These are phyloP conservation scores for Azolla pinnata DNA, from an alignment of 75 land plant genomes.

Conservation along the genomic window DNA sequence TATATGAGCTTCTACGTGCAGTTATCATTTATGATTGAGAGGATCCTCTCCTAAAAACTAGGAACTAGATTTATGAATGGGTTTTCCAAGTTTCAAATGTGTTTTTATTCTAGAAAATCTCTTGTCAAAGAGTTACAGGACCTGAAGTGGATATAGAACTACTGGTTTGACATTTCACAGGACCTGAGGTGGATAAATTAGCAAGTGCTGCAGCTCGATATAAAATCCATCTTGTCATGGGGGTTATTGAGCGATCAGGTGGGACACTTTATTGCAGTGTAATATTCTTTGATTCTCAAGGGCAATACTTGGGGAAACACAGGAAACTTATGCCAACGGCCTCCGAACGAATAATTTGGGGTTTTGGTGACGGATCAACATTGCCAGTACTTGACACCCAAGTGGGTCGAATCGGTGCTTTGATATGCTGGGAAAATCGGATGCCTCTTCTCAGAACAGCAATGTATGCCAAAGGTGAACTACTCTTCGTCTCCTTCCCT, in stretches of 20 bases:
- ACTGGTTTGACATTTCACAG: conserved; percentile 39
- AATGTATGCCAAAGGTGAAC: conserved; percentile 83
- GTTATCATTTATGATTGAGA: too few relatives aligned
- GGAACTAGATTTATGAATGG: too few relatives aligned
- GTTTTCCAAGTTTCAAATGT: too few relatives aligned
- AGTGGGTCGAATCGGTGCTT: conserved; percentile 75
- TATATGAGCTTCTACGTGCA: too few relatives aligned
- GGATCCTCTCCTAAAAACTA: too few relatives aligned
- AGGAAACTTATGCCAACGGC: conserved; percentile 90
- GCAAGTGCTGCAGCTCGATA: conserved; percentile 74
- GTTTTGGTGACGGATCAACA: conserved; percentile 97
- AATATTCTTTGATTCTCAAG: conserved; percentile 76
- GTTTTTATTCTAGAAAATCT: too few relatives aligned
- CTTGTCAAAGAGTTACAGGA: too few relatives aligned
- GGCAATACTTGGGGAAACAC: conserved; percentile 83
- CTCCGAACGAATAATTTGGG: conserved; percentile 87
- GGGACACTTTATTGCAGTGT: conserved; percentile 82
- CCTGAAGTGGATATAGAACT: too few relatives aligned
- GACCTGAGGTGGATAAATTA: conserved; percentile 87
- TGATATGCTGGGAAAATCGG: conserved; percentile 95
- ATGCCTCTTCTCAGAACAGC: conserved; percentile 96
- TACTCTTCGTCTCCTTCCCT: too few relatives aligned
- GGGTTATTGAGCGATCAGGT: conserved; percentile 86
- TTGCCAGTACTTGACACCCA: conserved; percentile 84
- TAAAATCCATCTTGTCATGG: conserved; percentile 77